Percentiles rank a stretch among this genome's conserved stretches.
phyloP scores from a whole-genome alignment of 176 grass and related monocot genomes.

The Oryza glumipatula region DNA sequence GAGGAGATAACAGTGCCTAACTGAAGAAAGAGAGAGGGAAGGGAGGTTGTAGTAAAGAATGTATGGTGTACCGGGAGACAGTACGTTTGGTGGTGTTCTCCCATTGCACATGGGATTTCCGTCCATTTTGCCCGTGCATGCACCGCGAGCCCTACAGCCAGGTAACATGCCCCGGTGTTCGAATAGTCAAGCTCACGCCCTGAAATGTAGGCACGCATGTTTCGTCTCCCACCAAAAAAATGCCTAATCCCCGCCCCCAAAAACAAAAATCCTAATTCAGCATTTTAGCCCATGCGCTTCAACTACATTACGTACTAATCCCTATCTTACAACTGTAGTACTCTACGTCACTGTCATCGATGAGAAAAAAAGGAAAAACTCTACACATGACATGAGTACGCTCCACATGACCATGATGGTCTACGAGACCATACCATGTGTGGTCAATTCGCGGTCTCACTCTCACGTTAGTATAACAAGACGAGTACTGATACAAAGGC shows the following conservation, averaged over 20 bases:
- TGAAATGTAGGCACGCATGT: neutral
- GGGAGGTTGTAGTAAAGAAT: too few relatives aligned
- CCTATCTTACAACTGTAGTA: neutral
- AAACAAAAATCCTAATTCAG: neutral
- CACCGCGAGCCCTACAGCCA: neutral
- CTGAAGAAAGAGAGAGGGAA: too few relatives aligned
- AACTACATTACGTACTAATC: neutral
- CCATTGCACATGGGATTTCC: neutral
- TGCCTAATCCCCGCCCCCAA: neutral
- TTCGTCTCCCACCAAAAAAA: neutral
- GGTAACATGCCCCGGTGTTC: constrained; percentile 27
- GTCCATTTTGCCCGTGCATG: neutral
- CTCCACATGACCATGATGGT: neutral
- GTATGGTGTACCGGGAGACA: neutral
- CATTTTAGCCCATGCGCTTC: neutral
- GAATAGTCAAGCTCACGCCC: neutral
- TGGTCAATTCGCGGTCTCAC: neutral
- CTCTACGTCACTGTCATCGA: neutral
- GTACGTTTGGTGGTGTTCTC: neutral
- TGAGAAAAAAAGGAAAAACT: neutral
- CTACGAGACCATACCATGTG: neutral
- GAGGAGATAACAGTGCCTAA: neutral
- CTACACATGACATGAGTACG: too few relatives aligned
- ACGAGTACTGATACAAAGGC: neutral
- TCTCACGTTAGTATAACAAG: neutral